Conservation (phyloP, 805 yeast species). For the Barnettozyma californica region DNA sequence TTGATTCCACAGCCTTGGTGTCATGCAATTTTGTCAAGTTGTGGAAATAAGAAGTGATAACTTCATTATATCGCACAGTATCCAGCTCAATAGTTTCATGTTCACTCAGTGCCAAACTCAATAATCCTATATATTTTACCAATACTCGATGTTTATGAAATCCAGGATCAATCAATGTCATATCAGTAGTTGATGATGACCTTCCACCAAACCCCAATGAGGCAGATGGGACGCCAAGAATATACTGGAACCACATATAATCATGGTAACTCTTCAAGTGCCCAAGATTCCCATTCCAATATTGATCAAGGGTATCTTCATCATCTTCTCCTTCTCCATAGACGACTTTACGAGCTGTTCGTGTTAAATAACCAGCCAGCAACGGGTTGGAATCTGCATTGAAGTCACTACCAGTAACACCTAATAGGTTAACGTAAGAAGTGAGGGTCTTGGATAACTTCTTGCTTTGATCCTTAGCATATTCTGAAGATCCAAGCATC, state of each 20-base stretch:
- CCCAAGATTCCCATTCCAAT: neutral
- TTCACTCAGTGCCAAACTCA: conserved; percentile 49
- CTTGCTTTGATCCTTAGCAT: conserved; percentile 54
- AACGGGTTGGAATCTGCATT: conserved; percentile 51
- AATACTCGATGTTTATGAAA: conserved; percentile 49
- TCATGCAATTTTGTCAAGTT: neutral
- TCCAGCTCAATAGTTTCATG: conserved; percentile 49
- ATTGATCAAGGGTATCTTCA: conserved; percentile 29
- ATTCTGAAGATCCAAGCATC: conserved; percentile 72
- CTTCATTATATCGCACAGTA: conserved; percentile 31
- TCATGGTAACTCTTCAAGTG: conserved; percentile 42
- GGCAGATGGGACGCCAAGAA: conserved; percentile 61
- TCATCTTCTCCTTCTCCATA: conserved; percentile 16
- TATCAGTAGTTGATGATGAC: conserved; percentile 56
- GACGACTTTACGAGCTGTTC: conserved; percentile 19
- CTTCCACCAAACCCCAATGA: conserved; percentile 44
- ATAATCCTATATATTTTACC: conserved; percentile 55
- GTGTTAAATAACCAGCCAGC: conserved; percentile 38
- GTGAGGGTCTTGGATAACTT: conserved; percentile 45
- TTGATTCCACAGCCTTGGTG: neutral
- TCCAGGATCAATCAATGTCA: conserved; percentile 45
- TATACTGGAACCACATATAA: conserved; percentile 56
- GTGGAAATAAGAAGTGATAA: neutral
- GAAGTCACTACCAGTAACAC: conserved; percentile 48
- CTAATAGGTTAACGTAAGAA: conserved; percentile 47